phyloP scores from a whole-genome alignment of 1,139 yeast species.

The Magnusiomyces ingens region DNA sequence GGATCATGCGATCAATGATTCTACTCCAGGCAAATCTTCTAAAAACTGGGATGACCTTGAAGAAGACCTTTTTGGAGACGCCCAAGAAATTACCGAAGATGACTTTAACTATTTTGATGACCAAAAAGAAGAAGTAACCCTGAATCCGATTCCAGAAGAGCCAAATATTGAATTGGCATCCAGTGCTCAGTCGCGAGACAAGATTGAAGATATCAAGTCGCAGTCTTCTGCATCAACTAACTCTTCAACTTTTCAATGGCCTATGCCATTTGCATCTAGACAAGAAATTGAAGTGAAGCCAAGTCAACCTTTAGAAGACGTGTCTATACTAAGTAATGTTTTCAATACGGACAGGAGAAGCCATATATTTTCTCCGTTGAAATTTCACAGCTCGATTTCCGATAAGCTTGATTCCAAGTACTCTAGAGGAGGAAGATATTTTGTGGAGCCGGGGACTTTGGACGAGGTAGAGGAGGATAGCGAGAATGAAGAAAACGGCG shows the following conservation, averaged over 20 bases:
- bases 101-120: slow-evolving; percentile 41
- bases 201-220: slow-evolving; percentile 1
- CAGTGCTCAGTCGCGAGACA: not conserved
- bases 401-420: slow-evolving; percentile 75
- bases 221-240: not conserved
- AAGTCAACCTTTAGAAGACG: not conserved
- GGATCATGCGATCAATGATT: not conserved
- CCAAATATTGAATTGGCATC: not conserved
- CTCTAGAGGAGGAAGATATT: slow-evolving; percentile 79
- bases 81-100: slow-evolving; percentile 36
- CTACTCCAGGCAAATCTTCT: slow-evolving; percentile 22
- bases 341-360: not conserved
- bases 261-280: not conserved
- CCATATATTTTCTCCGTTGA: slow-evolving; percentile 58
- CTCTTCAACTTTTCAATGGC: not conserved
- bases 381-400: slow-evolving; percentile 71
- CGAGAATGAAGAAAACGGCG: slow-evolving; percentile 9
- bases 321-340: slow-evolving; percentile 40
- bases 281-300: not conserved
- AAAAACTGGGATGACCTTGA: slow-evolving; percentile 37
- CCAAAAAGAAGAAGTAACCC: slow-evolving; percentile 19
- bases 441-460: slow-evolving; percentile 38
- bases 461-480: slow-evolving; percentile 19
- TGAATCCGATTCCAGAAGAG: not conserved
- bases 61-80: slow-evolving; percentile 40